Evolutionary conservation across 805 yeast genomes (phyloP).

Genomic region (Blastobotrys mokoenaii): DNA sequence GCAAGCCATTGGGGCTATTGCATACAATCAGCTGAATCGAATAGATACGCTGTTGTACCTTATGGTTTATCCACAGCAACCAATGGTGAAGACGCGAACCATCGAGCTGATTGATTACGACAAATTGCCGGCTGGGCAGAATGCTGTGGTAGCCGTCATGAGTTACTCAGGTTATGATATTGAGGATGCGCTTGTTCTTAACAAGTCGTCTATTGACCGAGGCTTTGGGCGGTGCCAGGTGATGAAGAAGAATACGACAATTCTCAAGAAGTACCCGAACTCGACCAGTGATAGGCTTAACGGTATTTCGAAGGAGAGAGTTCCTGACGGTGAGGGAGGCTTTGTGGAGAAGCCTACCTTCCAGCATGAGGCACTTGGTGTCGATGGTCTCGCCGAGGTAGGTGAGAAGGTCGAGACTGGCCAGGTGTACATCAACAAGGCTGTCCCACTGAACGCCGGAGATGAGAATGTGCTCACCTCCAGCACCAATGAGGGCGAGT

Average conservation of each 20-base stretch:
- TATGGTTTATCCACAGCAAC: conserved; percentile 99
- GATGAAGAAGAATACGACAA: conserved; percentile 81
- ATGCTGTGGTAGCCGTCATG: conserved; percentile 98
- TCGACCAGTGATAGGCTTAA: conserved; percentile 86
- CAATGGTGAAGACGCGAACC: conserved; percentile 97
- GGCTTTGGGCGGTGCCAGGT: conserved; percentile 98
- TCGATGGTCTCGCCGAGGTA: conserved; percentile 95
- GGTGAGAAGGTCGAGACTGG: conserved; percentile 88
- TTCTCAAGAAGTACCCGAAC: conserved; percentile 84
- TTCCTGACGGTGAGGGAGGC: not conserved
- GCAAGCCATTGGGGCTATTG: conserved; percentile 99
- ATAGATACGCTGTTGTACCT: conserved; percentile 88
- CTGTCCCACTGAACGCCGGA: conserved; percentile 74
- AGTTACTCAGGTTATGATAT: conserved; percentile 98
- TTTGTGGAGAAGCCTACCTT: conserved; percentile 45
- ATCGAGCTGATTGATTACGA: conserved; percentile 93
- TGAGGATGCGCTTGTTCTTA: conserved; percentile 89
- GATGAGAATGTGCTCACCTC: conserved; percentile 47
- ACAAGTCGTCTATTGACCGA: conserved; percentile 87
- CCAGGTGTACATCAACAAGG: conserved; percentile 87
- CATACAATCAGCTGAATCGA: conserved; percentile 91
- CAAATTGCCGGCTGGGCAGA: conserved; percentile 96
- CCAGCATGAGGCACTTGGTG: conserved; percentile 81
- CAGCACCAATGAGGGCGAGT: conserved; percentile 41
- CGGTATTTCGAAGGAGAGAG: conserved; percentile 73